phyloP scores from a whole-genome alignment of 73 alveolate genomes.

The Paramecium caudatum region DNA sequence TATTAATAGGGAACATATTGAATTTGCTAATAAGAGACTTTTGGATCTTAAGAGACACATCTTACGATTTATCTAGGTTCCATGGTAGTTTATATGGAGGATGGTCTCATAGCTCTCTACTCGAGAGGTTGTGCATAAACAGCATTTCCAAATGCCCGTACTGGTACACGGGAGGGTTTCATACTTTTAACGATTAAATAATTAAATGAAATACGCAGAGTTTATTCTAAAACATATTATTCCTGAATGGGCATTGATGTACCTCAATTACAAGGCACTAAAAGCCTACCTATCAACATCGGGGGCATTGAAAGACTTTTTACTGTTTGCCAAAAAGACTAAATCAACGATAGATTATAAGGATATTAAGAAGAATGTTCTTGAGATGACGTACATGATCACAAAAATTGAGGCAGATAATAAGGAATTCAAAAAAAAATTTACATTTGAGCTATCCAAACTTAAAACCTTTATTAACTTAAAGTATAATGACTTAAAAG shows the following conservation, averaged over 20 bases:
- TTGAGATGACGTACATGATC: constrained; percentile 6
- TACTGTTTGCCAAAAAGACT: constrained; percentile 39
- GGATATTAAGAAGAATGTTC: constrained; percentile 2
- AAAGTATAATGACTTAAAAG: constrained; percentile 45
- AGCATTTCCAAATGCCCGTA: constrained; percentile 64
- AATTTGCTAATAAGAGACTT: neutral
- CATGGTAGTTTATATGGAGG: neutral
- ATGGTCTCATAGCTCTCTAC: neutral
- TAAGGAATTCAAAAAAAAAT: neutral
- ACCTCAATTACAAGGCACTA: constrained; percentile 10
- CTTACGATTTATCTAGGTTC: constrained; percentile 40
- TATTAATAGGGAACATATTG: neutral
- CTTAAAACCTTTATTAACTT: neutral
- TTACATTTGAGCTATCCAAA: neutral
- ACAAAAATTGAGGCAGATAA: constrained; percentile 5
- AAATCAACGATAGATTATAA: neutral
- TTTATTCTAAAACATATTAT: constrained; percentile 27
- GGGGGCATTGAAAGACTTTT: constrained; percentile 47
- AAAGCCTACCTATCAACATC: constrained; percentile 22
- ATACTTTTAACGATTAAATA: constrained; percentile 65
- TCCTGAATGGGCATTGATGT: constrained; percentile 69
- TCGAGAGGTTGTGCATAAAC: neutral
- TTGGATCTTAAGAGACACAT: constrained; percentile 17
- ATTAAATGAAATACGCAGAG: constrained; percentile 49
- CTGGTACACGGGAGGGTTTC: constrained; percentile 59